Conservation (phyloP, 257 asterid genomes). For the Solanum peruvianum region DNA sequence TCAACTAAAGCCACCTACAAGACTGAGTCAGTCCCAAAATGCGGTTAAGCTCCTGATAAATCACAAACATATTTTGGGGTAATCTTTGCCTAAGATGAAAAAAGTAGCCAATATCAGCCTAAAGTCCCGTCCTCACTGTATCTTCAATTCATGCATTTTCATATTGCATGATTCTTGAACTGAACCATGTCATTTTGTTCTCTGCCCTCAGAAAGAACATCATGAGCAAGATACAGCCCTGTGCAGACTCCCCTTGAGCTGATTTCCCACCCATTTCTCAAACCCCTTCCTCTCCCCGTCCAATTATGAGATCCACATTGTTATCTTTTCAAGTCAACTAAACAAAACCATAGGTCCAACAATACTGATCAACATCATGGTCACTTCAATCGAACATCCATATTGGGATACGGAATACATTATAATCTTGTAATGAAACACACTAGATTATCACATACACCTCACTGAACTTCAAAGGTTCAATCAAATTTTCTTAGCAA, state of each 20-base stretch:
- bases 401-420: background rate
- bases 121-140: background rate
- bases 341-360: background rate
- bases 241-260: background rate
- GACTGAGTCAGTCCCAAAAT: background rate
- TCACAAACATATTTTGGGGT: background rate
- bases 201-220: background rate
- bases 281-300: background rate
- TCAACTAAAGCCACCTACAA: background rate
- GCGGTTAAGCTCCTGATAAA: background rate
- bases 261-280: background rate
- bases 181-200: background rate
- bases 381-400: background rate
- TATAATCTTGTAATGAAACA: background rate
- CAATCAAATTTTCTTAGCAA: background rate
- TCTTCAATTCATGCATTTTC: background rate
- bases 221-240: background rate
- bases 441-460: background rate
- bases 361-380: background rate
- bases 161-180: background rate
- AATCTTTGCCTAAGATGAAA: background rate
- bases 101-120: background rate
- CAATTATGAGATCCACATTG: background rate
- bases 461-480: background rate
- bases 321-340: background rate